phyloP scores from a whole-genome alignment of 352 stramenopile genomes.

The Lagenidium giganteum region DNA sequence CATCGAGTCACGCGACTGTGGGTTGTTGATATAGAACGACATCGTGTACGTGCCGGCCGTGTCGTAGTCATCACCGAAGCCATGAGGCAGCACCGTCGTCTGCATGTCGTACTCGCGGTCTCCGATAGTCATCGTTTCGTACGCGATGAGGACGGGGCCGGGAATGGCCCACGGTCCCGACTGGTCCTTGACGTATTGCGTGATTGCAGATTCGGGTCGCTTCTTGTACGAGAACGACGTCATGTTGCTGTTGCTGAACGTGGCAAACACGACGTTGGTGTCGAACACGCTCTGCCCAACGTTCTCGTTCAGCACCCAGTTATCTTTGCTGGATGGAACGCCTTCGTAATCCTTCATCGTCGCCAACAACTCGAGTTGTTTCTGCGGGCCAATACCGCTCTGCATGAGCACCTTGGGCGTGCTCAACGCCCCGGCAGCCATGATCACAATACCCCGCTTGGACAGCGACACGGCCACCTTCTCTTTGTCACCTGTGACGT shows the following conservation, averaged over 20 bases:
- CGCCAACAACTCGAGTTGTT: slow-evolving; percentile 39
- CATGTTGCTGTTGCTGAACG: slow-evolving; percentile 15
- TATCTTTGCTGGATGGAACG: background rate
- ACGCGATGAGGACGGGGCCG: slow-evolving; percentile 22
- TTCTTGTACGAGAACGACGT: slow-evolving; percentile 17
- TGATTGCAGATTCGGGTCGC: slow-evolving; percentile 3
- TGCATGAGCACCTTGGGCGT: slow-evolving; percentile 82
- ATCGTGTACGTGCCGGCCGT: slow-evolving; percentile 16
- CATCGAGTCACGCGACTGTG: slow-evolving; percentile 14
- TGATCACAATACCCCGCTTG: slow-evolving; percentile 50
- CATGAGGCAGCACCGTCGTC: slow-evolving; percentile 19
- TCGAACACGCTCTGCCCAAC: slow-evolving; percentile 18
- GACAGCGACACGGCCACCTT: slow-evolving; percentile 19
- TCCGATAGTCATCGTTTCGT: slow-evolving; percentile 20
- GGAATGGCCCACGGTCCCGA: slow-evolving; percentile 17
- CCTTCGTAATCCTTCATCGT: slow-evolving; percentile 6
- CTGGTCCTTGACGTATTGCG: slow-evolving; percentile 19
- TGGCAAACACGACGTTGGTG: slow-evolving; percentile 12
- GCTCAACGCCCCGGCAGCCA: slow-evolving; percentile 63
- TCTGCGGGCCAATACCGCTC: slow-evolving; percentile 57
- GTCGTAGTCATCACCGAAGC: slow-evolving; percentile 18
- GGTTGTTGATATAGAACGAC: slow-evolving; percentile 24
- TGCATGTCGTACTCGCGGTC: slow-evolving; percentile 22
- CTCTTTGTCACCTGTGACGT: slow-evolving; percentile 14
- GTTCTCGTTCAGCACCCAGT: slow-evolving; percentile 13